A percentile compares a stretch with the other conserved stretches of the same genome.
phyloP scores from a whole-genome alignment of 176 grass and related monocot genomes.

The Microstegium vimineum region DNA sequence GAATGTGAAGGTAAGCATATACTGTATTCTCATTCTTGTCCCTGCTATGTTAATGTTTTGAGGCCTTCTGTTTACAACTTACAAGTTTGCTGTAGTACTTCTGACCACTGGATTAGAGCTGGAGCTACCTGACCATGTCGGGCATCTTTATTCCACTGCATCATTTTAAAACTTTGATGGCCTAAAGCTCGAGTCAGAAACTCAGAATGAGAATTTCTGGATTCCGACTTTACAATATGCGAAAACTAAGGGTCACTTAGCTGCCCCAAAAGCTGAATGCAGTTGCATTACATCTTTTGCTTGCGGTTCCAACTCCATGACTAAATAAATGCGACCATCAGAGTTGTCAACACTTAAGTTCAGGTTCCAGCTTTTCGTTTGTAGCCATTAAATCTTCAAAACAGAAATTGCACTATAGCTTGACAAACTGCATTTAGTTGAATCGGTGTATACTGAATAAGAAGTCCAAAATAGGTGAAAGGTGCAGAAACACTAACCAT shows the following conservation, averaged over 20 bases:
- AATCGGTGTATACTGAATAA: neutral
- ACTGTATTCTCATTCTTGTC: slow-evolving; percentile 1
- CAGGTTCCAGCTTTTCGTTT: slow-evolving; percentile 12
- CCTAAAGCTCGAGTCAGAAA: neutral
- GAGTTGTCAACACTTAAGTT: neutral
- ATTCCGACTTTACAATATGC: neutral
- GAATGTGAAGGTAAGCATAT: slow-evolving; percentile 59
- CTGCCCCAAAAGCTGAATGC: neutral
- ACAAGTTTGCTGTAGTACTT: neutral
- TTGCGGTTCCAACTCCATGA: neutral
- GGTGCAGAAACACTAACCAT: neutral
- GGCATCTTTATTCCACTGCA: neutral
- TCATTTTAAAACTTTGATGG: slow-evolving; percentile 1
- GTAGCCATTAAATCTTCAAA: slow-evolving; percentile 2
- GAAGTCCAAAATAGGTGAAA: neutral
- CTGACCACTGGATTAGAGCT: neutral
- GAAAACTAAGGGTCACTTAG: neutral
- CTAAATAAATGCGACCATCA: neutral
- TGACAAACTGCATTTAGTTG: neutral
- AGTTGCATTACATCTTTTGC: neutral
- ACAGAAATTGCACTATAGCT: neutral
- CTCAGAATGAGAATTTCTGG: neutral
- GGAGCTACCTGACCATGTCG: neutral
- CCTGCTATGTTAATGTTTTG: slow-evolving; percentile 12
- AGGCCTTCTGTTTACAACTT: neutral